These are phyloP conservation scores for Symmetrospora coprosmae DNA, from an alignment of 768 basidiomycete genomes.

Conservation along the genomic window DNA sequence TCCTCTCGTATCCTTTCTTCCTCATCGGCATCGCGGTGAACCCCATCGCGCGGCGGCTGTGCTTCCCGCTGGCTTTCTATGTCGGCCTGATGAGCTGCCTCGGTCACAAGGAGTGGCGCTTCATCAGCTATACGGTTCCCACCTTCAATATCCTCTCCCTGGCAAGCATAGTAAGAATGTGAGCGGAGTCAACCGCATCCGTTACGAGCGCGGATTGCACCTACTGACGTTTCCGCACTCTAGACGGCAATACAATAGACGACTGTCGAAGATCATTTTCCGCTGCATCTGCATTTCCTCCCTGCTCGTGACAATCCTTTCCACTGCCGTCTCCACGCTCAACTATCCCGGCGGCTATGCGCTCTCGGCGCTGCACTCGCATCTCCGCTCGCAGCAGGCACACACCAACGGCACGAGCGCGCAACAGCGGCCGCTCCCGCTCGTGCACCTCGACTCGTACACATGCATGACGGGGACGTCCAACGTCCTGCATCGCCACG, in stretches of 20 bases:
- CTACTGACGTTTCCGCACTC: slow-evolving; percentile 3
- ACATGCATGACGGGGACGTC: slow-evolving; percentile 82
- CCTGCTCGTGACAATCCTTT: slow-evolving; percentile 44
- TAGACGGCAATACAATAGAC: slow-evolving; percentile 6
- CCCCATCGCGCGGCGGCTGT: slow-evolving; percentile 43
- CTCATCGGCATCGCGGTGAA: slow-evolving; percentile 46
- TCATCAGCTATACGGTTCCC: slow-evolving; percentile 75
- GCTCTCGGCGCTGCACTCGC: slow-evolving; percentile 48
- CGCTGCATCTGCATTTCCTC: slow-evolving; percentile 47
- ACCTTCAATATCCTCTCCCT: slow-evolving; percentile 67
- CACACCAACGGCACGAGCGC: slow-evolving; percentile 31
- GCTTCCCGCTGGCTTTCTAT: slow-evolving; percentile 46
- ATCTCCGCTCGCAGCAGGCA: not conserved
- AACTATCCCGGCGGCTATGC: slow-evolving; percentile 89
- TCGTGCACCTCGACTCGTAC: slow-evolving; percentile 71
- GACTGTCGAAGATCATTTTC: slow-evolving; percentile 36
- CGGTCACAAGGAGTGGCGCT: slow-evolving; percentile 96
- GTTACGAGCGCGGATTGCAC: slow-evolving; percentile 1
- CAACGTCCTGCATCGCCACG: slow-evolving; percentile 57
- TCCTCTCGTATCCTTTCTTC: slow-evolving; percentile 51
- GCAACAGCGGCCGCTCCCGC: too few relatives aligned
- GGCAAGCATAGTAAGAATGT: slow-evolving; percentile 40
- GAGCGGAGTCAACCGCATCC: not conserved
- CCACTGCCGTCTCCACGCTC: slow-evolving; percentile 47
- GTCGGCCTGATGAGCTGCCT: slow-evolving; percentile 56